A percentile compares a stretch with the other conserved stretches of the same genome.
Evolutionary conservation across 768 basidiomycete species (phyloP).

Genomic region (Auricularia sp.): DNA sequence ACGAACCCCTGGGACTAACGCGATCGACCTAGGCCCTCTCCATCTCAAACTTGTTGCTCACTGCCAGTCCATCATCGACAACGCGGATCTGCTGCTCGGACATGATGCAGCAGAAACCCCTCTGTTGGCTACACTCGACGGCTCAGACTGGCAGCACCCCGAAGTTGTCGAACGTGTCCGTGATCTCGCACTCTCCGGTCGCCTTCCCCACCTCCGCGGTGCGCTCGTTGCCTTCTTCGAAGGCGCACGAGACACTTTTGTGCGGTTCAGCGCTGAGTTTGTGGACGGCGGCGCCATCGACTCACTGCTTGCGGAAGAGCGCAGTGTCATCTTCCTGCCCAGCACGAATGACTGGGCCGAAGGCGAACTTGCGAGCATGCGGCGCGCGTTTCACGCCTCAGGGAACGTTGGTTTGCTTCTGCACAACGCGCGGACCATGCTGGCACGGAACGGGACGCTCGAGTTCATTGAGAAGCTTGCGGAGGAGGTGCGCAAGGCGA

Average conservation of each 20-base stretch:
- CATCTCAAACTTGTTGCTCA: slow-evolving; percentile 11
- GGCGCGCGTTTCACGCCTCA: not conserved
- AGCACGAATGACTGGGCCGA: not conserved
- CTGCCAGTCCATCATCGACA: slow-evolving; percentile 11
- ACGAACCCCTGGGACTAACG: slow-evolving; percentile 13
- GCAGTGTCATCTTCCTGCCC: not conserved
- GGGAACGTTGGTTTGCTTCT: not conserved
- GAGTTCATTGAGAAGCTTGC: not conserved
- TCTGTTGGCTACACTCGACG: slow-evolving; percentile 8
- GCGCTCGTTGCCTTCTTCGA: not conserved
- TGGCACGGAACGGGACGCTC: not conserved
- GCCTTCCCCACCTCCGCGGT: not conserved
- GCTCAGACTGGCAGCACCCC: slow-evolving; percentile 6
- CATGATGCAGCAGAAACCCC: slow-evolving; percentile 4
- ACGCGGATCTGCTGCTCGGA: slow-evolving; percentile 15
- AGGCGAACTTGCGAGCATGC: not conserved
- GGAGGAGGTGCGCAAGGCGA: not conserved
- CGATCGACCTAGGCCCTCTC: slow-evolving; percentile 15
- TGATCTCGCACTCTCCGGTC: not conserved
- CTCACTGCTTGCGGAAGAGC: not conserved
- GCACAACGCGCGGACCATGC: not conserved
- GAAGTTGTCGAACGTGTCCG: slow-evolving; percentile 9
- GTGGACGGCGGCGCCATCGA: not conserved
- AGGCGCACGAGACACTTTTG: not conserved
- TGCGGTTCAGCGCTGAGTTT: not conserved